Evolutionary conservation across 768 basidiomycete species (phyloP).

Genomic region (Butyriboletus loyo): DNA sequence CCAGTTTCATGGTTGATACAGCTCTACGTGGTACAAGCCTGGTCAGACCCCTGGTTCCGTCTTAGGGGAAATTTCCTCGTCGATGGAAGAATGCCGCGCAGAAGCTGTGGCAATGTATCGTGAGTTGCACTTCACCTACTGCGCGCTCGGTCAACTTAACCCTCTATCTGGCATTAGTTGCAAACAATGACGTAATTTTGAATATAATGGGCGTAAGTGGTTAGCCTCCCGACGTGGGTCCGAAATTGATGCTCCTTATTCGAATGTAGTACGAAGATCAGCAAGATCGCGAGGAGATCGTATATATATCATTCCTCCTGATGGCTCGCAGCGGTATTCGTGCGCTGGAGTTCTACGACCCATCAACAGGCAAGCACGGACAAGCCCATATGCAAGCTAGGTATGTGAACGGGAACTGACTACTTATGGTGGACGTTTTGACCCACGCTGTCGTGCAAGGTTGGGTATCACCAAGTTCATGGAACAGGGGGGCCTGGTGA

Average conservation of each 20-base stretch:
- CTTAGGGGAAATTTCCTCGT: constrained; percentile 84
- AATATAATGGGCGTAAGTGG: constrained; percentile 71
- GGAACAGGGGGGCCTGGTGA: constrained; percentile 65
- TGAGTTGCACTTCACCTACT: constrained; percentile 33
- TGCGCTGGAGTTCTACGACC: constrained; percentile 82
- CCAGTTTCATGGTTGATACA: constrained; percentile 22
- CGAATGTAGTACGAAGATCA: constrained; percentile 56
- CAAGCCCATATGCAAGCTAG: constrained; percentile 91
- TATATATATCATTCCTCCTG: constrained; percentile 75
- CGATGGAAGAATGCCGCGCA: constrained; percentile 92
- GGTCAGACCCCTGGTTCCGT: constrained; percentile 83
- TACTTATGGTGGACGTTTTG: background rate
- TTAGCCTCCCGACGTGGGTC: background rate
- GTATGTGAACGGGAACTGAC: constrained; percentile 36
- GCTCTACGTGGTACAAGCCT: constrained; percentile 83
- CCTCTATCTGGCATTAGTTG: constrained; percentile 42
- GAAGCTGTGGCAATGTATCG: constrained; percentile 83
- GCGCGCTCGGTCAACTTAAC: background rate
- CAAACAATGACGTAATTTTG: constrained; percentile 71
- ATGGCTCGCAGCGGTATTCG: constrained; percentile 86
- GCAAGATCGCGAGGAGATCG: constrained; percentile 72
- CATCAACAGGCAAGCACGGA: constrained; percentile 75
- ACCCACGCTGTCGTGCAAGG: constrained; percentile 33
- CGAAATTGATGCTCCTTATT: too few relatives aligned
- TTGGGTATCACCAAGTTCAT: constrained; percentile 82